Evolutionary conservation across 176 grass and related monocot species (phyloP), one percentile per base, ranked within the genome.

Genomic region (Saccharum officinarum): DNA sequence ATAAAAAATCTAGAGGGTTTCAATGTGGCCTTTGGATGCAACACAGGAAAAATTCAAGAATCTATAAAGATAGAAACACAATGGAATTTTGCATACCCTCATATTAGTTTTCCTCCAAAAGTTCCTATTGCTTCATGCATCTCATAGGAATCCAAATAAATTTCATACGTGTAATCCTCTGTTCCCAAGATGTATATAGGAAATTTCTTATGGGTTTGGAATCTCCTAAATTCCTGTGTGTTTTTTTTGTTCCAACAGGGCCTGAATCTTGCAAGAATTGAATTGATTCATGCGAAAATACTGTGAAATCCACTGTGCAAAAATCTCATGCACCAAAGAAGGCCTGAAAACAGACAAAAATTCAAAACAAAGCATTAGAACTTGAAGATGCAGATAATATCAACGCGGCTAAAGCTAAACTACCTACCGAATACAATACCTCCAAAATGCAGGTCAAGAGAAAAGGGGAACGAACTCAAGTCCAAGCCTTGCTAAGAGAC

Each of bases 391-490:
- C 39, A 16, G 11, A 73, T 46, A 42, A 25, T 73, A 23, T 73
- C 41, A 28, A 17, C 0, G 13, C 4, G n/a, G 25, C 70, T 36
- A 36, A 34, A 34, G 2, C 3, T 14, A 73, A 73, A 47, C 70
- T 5, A 73, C n/a, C 70, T 28, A 28, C n/a, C 40, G 46, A 46
- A 26, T 46, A 73, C 8, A 47, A 22, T 42, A n/a, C 69, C 42
- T 79, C 68, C 77, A 86, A 86, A 66, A 39, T 40, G 64, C 26
- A 64, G 40, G 77, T 80, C 83, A 86, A 42, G 17, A 20, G n/a
- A 16, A 71, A 17, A n/a, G 3, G 13, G 7, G 3, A 60, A 67
- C 8, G 18, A 79, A 41, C 70, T 46, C 10, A 34, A 36, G 16
- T 49, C 42, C 38, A 1, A 20, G 69, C 11, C 42, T 23, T 50